Conservation (phyloP, 108 stramenopile species). For the Cylindrotheca closterium region DNA sequence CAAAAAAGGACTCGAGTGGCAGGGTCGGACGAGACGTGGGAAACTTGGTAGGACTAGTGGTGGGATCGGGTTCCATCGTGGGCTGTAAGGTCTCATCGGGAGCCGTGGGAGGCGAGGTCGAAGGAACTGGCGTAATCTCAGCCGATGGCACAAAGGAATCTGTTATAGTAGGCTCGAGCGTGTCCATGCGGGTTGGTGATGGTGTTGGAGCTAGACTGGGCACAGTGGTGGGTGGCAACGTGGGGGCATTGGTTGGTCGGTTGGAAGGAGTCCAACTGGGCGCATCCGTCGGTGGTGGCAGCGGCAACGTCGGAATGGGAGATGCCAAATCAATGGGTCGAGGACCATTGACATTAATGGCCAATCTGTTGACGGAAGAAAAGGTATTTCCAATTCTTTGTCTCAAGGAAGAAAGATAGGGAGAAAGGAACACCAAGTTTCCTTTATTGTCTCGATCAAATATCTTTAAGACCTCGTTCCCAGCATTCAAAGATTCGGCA, state of each 20-base stretch:
- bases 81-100: not conserved
- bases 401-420: not conserved
- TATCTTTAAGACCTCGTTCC: not conserved
- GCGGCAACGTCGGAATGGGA: not conserved
- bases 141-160: not conserved
- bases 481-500: not conserved
- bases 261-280: not conserved
- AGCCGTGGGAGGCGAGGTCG: not conserved
- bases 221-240: not conserved
- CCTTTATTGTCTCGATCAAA: not conserved
- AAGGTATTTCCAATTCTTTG: not conserved
- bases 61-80: not conserved
- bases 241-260: not conserved
- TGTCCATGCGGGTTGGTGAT: not conserved
- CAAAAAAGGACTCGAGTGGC: not conserved
- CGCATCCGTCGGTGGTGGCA: not conserved
- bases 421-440: not conserved
- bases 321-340: not conserved
- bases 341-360: not conserved
- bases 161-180: not conserved
- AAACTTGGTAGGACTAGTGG: not conserved
- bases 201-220: not conserved
- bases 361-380: not conserved
- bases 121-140: not conserved
- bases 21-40: not conserved